Evolutionary conservation across 352 stramenopile species (phyloP), one percentile per base, ranked within the genome.

Genomic region (Pythium folliculosum): DNA sequence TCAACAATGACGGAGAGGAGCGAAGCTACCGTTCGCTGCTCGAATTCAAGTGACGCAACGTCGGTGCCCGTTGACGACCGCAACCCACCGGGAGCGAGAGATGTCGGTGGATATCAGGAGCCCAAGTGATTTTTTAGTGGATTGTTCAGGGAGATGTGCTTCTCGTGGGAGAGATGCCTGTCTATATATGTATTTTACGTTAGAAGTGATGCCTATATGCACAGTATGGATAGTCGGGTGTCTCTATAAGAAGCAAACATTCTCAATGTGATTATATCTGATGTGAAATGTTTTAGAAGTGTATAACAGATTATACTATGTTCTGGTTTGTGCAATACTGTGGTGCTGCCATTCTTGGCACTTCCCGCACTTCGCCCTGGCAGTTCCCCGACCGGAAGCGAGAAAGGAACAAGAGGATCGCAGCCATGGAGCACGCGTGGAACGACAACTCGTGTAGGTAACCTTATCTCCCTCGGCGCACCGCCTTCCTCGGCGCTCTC

Each of bases 371-470:
- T 37, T 56, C 16, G 30, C 10, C 16, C 12, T 1, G 7, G 14
- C 35, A 49, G 23, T 10, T 40, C 35, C 19, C 17, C 40, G 40
- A 47, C 40, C 40, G 51, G 44, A 22, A 16, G 30, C 16, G 23
- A 51, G 19, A 51, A 37, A 5, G 3, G 14, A 51, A 40, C 16
- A 53, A 53, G 17, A 37, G 17, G 32, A 37, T 54, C 16, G 45
- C 30, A 4, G 58, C 6, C 13, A 92, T 92, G 84, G 82, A 92
- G 51, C 67, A 82, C 8, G 72, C 61, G 38, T 93, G 84, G 84
- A 81, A 69, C 58, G 84, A 91, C 50, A 89, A 89, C 72, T 90
- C 82, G 3, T 93, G 84, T 93, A 81, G 73, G 82, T 86, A 32
- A 32, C 23, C 17, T 3, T 21, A 1, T n/a, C n/a, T n/a, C n/a